These are phyloP conservation scores for Pythium sukuiense DNA, from an alignment of 352 stramenopile genomes.

Conservation along the genomic window DNA sequence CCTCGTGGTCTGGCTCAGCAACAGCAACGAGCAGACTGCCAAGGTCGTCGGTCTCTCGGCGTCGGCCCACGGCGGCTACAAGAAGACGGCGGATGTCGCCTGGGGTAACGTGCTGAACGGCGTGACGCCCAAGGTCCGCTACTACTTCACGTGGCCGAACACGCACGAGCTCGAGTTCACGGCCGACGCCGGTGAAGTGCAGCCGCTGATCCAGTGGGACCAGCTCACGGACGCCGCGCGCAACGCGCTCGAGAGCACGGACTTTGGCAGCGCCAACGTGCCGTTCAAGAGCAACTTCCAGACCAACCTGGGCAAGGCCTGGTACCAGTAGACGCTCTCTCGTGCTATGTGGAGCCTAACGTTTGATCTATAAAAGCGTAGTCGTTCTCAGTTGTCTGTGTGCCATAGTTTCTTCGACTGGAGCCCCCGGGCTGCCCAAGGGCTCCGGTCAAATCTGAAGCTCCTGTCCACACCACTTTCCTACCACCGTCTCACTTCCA, in stretches of 20 bases:
- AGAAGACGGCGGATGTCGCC: conserved; percentile 16
- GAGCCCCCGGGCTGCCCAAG: too few relatives aligned
- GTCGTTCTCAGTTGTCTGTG: too few relatives aligned
- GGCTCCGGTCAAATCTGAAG: too few relatives aligned
- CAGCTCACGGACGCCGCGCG: conserved; percentile 22
- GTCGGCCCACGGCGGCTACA: conserved; percentile 22
- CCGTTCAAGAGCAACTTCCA: conserved; percentile 31
- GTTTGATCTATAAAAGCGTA: too few relatives aligned
- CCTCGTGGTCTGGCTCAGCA: conserved; percentile 44
- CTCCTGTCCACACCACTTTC: too few relatives aligned
- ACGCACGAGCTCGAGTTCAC: conserved; percentile 24
- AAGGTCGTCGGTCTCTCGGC: conserved; percentile 13
- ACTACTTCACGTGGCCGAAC: conserved; percentile 22
- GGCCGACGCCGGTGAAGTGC: conserved; percentile 13
- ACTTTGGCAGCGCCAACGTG: conserved; percentile 27
- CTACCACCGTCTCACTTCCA: too few relatives aligned
- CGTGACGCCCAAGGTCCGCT: conserved; percentile 20
- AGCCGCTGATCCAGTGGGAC: conserved; percentile 31
- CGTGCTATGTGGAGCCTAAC: too few relatives aligned
- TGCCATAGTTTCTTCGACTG: too few relatives aligned
- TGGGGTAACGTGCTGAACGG: conserved; percentile 3
- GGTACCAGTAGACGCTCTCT: conserved; percentile 12
- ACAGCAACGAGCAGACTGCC: conserved; percentile 17
- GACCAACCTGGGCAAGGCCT: conserved; percentile 25
- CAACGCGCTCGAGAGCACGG: conserved; percentile 25